Evolutionary conservation across 1,284 basidiomycete genomes (phyloP).

Genomic region (Ganoderma meredithae): DNA sequence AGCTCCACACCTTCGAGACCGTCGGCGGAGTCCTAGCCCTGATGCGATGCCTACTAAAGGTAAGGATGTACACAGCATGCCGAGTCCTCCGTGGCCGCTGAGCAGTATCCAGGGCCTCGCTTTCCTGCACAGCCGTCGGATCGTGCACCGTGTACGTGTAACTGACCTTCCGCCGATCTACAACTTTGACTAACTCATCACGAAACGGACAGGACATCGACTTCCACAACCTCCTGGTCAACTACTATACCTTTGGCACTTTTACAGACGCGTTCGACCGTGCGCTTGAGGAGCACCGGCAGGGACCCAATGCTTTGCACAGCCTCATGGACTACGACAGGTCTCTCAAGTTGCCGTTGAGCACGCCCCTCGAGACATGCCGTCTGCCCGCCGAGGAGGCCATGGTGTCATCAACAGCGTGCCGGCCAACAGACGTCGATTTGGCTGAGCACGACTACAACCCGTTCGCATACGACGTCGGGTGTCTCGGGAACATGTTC

Average conservation of each 20-base stretch:
- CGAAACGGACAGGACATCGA: conserved; percentile 11
- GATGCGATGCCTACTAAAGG: conserved; percentile 11
- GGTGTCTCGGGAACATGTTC: conserved; percentile 23
- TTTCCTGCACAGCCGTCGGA: conserved; percentile 13
- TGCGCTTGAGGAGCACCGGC: conserved; percentile 11
- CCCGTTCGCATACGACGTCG: conserved; percentile 31
- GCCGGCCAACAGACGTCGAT: conserved; percentile 11
- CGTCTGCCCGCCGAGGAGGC: conserved; percentile 16
- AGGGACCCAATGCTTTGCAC: conserved; percentile 4
- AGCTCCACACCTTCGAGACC: background rate
- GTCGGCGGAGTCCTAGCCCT: conserved; percentile 1
- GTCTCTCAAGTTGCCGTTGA: conserved; percentile 14
- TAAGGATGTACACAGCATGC: background rate
- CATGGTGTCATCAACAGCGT: background rate
- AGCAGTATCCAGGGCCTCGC: conserved; percentile 6
- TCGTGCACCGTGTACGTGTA: conserved; percentile 16
- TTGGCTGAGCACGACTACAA: conserved; percentile 24
- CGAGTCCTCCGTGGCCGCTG: background rate
- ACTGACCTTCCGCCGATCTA: background rate
- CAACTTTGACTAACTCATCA: too few relatives aligned
- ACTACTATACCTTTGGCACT: too few relatives aligned
- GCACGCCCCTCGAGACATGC: conserved; percentile 15
- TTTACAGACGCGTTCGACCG: too few relatives aligned
- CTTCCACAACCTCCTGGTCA: conserved; percentile 9
- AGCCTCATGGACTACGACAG: conserved; percentile 26